phyloP scores from a whole-genome alignment of 495 filamentous ascomycete species.

The Entonaema liquescens region DNA sequence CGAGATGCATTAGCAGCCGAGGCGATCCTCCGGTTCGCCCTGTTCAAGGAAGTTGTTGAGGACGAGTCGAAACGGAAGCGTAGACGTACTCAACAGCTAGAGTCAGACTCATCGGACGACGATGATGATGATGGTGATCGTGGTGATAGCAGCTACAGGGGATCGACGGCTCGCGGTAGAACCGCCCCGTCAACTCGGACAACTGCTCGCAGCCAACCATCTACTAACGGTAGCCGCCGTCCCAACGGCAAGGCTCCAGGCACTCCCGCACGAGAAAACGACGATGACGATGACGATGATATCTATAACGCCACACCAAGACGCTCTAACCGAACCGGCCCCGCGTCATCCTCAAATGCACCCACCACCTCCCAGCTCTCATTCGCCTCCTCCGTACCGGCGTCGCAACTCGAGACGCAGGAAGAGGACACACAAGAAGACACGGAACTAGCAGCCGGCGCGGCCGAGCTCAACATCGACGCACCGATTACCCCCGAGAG shows the following conservation, averaged over 20 bases:
- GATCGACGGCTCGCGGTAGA: slow-evolving; percentile 38
- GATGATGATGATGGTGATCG: slow-evolving; percentile 48
- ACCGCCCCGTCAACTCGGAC: slow-evolving; percentile 43
- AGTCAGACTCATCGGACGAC: slow-evolving; percentile 47
- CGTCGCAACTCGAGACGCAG: slow-evolving; percentile 54
- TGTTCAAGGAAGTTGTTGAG: slow-evolving; percentile 97
- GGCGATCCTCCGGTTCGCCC: slow-evolving; percentile 88
- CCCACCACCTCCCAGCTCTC: slow-evolving; percentile 50
- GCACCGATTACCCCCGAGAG: slow-evolving; percentile 68
- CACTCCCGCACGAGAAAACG: slow-evolving; percentile 37
- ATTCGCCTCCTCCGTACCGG: slow-evolving; percentile 57
- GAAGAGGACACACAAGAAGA: slow-evolving; percentile 49
- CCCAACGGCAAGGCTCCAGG: slow-evolving; percentile 37
- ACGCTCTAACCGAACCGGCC: slow-evolving; percentile 45
- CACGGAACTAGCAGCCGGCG: slow-evolving; percentile 46
- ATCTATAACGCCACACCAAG: slow-evolving; percentile 53
- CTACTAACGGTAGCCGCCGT: slow-evolving; percentile 42
- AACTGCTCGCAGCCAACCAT: slow-evolving; percentile 37
- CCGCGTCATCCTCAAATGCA: slow-evolving; percentile 43
- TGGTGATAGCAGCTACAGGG: slow-evolving; percentile 38
- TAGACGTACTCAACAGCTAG: slow-evolving; percentile 59
- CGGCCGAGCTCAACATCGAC: slow-evolving; percentile 51
- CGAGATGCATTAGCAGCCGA: slow-evolving; percentile 90
- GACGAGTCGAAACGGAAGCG: slow-evolving; percentile 83
- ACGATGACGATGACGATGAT: slow-evolving; percentile 42